Conservation (phyloP, 2,329 filamentous ascomycete species). For the Didymosphaeria variabile region DNA sequence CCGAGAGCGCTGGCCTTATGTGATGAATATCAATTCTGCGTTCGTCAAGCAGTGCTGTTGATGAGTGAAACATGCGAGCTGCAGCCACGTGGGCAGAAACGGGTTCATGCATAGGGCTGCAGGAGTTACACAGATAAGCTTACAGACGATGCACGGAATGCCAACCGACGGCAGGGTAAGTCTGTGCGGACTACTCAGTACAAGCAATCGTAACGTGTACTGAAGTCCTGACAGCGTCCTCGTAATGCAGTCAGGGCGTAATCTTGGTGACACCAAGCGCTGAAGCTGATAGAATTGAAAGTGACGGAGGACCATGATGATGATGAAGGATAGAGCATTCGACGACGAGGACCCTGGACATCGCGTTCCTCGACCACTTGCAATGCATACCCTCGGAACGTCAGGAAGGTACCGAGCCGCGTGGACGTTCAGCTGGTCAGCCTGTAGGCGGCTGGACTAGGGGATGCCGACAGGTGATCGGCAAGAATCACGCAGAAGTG, state of each 20-base stretch:
- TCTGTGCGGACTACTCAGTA: slow-evolving; percentile 19
- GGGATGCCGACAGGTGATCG: slow-evolving; percentile 18
- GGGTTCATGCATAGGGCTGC: slow-evolving; percentile 48
- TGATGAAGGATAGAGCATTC: background rate
- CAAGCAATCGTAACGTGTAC: background rate
- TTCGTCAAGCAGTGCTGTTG: background rate
- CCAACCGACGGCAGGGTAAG: slow-evolving; percentile 18
- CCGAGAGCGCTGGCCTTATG: background rate
- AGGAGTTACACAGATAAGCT: slow-evolving; percentile 40
- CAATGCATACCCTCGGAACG: slow-evolving; percentile 4
- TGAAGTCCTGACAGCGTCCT: background rate
- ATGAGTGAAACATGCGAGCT: slow-evolving; percentile 39
- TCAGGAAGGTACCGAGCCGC: slow-evolving; percentile 15
- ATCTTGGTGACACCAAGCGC: background rate
- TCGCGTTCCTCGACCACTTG: slow-evolving; percentile 9
- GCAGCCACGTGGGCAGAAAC: slow-evolving; percentile 40
- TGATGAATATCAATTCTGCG: background rate
- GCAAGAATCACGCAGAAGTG: background rate
- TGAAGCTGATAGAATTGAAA: slow-evolving; percentile 1
- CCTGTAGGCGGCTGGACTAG: slow-evolving; percentile 19
- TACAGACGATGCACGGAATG: slow-evolving; percentile 24
- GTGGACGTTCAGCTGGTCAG: slow-evolving; percentile 37
- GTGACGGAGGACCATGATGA: slow-evolving; percentile 8
- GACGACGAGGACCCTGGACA: background rate
- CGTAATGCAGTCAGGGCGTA: background rate